Evolutionary conservation across 306 rosid genomes (phyloP), one percentile per base, ranked within the genome.

Genomic region (Rosa lucieae): DNA sequence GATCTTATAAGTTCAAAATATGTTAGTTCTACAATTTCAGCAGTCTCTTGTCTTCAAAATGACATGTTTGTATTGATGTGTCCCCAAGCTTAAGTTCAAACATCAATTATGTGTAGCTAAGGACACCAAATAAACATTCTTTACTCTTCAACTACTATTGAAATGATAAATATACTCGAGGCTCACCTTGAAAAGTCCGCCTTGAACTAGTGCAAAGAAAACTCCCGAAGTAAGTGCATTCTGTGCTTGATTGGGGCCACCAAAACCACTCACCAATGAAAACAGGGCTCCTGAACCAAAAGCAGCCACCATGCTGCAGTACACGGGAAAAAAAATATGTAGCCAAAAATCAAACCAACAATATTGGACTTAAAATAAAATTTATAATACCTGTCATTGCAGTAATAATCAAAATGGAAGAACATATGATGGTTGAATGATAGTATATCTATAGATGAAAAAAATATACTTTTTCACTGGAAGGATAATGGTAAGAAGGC

Each of bases 211-310:
- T 66, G 99, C 96, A 67, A 96, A 96, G 86, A 93, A 91, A 26
- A 96, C 84, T 77, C 99, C 99, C n/a, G 98, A 96, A 79, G 94
- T 90, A 81, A 77, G 83, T 47, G 97, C 99, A 81, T 86, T 96
- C 40, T 85, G 87, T 40, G 80, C 97, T 81, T 79, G 96, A 85
- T 91, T 95, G 40, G 97, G 97, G 56, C 96, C 99, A 67, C 97
- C 98, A 88, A 93, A 77, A 79, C 99, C 99, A 77, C 97, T 93
- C 74, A 93, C 99, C 83, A 96, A 70, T 40, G 99, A 89, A 84
- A 96, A 96, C 86, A 87, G 81, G 23, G 89, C 98, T 71, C 99
- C 98, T 3, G 99, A 96, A 53, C 99, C 99, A 90, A 96, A 96
- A 67, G 97, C 99, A 65, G 97, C 99, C 42, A 77, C 94, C 98